phyloP scores from a whole-genome alignment of 768 basidiomycete genomes.

The Polyporus arcularius region DNA sequence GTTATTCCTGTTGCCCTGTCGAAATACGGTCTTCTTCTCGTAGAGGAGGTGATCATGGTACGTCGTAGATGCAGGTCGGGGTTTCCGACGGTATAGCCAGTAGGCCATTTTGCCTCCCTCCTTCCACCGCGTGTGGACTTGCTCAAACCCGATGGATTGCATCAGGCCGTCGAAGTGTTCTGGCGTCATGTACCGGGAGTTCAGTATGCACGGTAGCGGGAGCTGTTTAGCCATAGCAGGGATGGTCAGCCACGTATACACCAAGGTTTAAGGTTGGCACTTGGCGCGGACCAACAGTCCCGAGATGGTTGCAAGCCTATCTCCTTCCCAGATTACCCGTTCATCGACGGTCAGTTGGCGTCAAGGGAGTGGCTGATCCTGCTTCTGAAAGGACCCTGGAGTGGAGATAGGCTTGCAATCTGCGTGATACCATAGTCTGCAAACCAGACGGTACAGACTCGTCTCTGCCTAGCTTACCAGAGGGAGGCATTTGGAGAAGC shows the following conservation, averaged over 20 bases:
- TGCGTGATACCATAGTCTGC: no score
- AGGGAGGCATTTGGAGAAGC: no score
- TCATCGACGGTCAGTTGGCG: no score
- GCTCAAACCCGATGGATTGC: conserved; percentile 61
- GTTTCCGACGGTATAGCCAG: conserved; percentile 69
- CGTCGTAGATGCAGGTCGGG: conserved; percentile 33
- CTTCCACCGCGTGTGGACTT: conserved; percentile 62
- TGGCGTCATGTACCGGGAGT: conserved; percentile 80
- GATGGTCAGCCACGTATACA: no score
- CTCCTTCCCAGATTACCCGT: no score
- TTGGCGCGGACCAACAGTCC: neutral
- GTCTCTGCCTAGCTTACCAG: no score
- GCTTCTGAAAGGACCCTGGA: no score
- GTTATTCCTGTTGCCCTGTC: conserved; percentile 79
- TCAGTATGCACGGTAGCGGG: conserved; percentile 80
- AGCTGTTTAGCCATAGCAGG: conserved; percentile 46
- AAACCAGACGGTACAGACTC: no score
- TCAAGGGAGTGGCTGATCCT: no score
- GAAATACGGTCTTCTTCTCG: conserved; percentile 56
- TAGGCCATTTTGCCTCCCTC: conserved; percentile 83
- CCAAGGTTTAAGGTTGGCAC: neutral
- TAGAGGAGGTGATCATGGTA: conserved; percentile 33
- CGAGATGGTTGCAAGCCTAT: no score
- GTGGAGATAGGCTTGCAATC: no score
- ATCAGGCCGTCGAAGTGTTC: conserved; percentile 60